Percentiles rank a stretch among this genome's conserved stretches.
These are phyloP conservation scores for Yarrowia yakushimensis DNA, from an alignment of 805 yeast genomes.

Conservation along the genomic window DNA sequence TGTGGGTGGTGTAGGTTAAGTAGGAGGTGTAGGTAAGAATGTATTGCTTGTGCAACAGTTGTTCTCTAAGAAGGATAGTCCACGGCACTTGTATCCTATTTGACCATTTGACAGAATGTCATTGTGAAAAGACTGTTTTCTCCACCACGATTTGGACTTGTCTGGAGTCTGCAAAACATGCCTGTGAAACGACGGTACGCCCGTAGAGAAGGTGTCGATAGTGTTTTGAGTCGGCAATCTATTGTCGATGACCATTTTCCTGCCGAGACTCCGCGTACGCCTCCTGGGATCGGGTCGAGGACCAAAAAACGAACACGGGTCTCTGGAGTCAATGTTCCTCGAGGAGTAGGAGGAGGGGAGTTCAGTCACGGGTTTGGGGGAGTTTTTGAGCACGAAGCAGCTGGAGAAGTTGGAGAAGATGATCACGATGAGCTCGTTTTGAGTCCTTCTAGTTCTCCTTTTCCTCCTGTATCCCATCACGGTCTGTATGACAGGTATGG, in stretches of 20 bases:
- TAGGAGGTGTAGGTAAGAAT: no score
- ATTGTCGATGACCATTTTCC: background rate
- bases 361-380: background rate
- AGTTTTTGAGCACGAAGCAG: background rate
- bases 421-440: no score
- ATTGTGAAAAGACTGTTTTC: background rate
- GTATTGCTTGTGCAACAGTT: no score
- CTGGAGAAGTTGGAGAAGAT: no score
- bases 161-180: background rate
- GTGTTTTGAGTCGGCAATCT: background rate
- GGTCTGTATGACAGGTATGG: no score
- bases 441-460: background rate
- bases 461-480: background rate
- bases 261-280: background rate
- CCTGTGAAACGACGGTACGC: background rate
- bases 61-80: no score
- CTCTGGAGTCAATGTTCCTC: no score
- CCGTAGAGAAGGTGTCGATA: background rate
- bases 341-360: background rate
- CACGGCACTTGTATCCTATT: no score
- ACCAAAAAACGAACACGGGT: no score
- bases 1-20: no score
- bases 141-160: background rate
- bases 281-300: no score
- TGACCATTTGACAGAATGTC: no score